phyloP scores from a whole-genome alignment of 2,329 filamentous ascomycete genomes.

The Exophiala mesophila region DNA sequence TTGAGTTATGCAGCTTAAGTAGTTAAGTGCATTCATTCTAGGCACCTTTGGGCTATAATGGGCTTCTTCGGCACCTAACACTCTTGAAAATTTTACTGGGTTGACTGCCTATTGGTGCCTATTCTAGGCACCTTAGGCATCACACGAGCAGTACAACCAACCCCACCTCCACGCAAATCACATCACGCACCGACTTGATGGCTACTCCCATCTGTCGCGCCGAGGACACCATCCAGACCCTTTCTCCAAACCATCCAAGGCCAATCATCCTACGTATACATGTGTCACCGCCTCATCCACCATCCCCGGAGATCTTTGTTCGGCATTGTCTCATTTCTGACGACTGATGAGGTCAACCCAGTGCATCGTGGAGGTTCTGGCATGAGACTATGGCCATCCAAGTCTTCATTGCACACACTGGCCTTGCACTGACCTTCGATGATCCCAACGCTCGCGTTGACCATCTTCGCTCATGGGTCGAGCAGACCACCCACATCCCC shows the following conservation, averaged over 20 bases:
- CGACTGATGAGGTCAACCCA: conserved; percentile 10
- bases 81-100: too few relatives aligned
- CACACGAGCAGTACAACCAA: too few relatives aligned
- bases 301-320: not conserved
- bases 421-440: conserved; percentile 61
- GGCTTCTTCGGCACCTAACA: too few relatives aligned
- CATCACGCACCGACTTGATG: too few relatives aligned
- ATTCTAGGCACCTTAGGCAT: too few relatives aligned
- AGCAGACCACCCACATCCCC: conserved; percentile 67
- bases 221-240: too few relatives aligned
- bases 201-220: too few relatives aligned
- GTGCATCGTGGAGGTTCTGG: not conserved
- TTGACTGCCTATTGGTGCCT: too few relatives aligned
- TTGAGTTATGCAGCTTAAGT: too few relatives aligned
- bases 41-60: too few relatives aligned
- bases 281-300: not conserved
- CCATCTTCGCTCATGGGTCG: conserved; percentile 76
- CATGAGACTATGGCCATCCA: conserved; percentile 66
- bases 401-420: conserved; percentile 89
- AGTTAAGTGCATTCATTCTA: too few relatives aligned
- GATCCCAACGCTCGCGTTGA: conserved; percentile 52
- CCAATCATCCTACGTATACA: not conserved
- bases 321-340: conserved; percentile 1
- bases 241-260: not conserved
- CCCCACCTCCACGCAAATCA: too few relatives aligned